These are phyloP conservation scores for Huntiella abstrusa DNA, from an alignment of 2,329 filamentous ascomycete species.

Conservation along the genomic window DNA sequence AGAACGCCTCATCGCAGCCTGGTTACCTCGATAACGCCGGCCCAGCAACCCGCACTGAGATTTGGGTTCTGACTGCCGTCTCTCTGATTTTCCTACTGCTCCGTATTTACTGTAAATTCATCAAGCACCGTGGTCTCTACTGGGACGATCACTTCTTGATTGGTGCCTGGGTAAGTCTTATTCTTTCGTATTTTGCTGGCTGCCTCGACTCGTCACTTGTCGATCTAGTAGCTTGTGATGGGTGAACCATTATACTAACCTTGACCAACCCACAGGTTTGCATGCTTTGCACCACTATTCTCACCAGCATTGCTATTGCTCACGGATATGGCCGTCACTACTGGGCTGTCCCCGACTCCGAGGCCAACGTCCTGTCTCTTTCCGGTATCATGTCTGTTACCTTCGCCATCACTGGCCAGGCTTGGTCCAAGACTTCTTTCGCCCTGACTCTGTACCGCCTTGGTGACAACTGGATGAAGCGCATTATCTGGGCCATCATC, in stretches of 20 bases:
- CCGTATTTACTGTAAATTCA: constrained; percentile 21
- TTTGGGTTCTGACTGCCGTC: constrained; percentile 10
- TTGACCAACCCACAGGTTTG: not conserved
- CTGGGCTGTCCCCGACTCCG: constrained; percentile 7
- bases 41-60: constrained; percentile 1
- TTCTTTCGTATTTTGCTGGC: constrained; percentile 11
- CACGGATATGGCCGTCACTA: constrained; percentile 13
- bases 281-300: constrained; percentile 7
- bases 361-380: constrained; percentile 3
- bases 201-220: constrained; percentile 19
- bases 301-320: constrained; percentile 12
- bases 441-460: constrained; percentile 17
- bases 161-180: constrained; percentile 15
- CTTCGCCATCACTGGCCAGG: constrained; percentile 3
- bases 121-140: constrained; percentile 19
- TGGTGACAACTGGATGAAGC: constrained; percentile 14
- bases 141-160: constrained; percentile 21
- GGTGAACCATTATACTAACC: constrained; percentile 3
- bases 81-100: constrained; percentile 14
- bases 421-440: constrained; percentile 16
- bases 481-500: constrained; percentile 16
- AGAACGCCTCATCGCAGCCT: not conserved
- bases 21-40: constrained; percentile 8
- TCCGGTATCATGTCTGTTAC: constrained; percentile 9
- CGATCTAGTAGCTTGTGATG: constrained; percentile 16